Base-by-base conservation (phyloP, 495 filamentous ascomycete genomes). In the Hyphodiscus hymeniophilus region DNA sequence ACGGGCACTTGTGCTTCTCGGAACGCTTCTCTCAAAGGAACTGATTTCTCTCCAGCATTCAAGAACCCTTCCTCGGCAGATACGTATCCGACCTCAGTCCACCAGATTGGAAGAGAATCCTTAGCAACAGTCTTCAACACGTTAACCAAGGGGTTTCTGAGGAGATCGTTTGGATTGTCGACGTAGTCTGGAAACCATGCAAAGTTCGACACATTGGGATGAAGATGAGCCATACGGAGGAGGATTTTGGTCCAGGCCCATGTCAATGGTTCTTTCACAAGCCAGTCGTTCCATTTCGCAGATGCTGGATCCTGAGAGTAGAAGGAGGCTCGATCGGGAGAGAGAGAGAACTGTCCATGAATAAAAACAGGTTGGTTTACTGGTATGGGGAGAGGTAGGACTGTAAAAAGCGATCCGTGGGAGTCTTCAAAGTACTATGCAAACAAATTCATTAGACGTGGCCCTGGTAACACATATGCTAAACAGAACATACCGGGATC, bases 291-390 rank as follows among this genome's bases (percentile, higher is more conserved):
- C 68, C 68, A 71, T 33, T 35, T 55, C 15, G 28, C 45, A 15
- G 42, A 48, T 21, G 48, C 39, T 22, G 48, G 42, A 32, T 65
- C 52, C 38, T 64, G 56, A 44, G 20, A 47, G 42, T 63, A 59
- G 42, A 70, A 51, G 12, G 62, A 64, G 2, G 56, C 57, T 15
- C 68, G 58, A 42, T 71, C 68, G 0, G 68, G 64, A 1, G 65
- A 60, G 26, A 70, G 60, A 6, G 58, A 55, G 33, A 70, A 71
- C 38, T 67, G 52, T 2, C 66, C 68, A 38, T 71, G 68, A 5
- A 71, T 62, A 35, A 67, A 68, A 13, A 64, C 60, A 7, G 66
- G 68, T 16, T 70, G 67, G 7, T 60, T 54, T 3, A 57, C 64
- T 18, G 33, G 17, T 30, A 68, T 56, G n/a, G 67, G 66, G 18